phyloP scores from a whole-genome alignment of 2,329 filamentous ascomycete genomes.

The Mycogone perniciosa region DNA sequence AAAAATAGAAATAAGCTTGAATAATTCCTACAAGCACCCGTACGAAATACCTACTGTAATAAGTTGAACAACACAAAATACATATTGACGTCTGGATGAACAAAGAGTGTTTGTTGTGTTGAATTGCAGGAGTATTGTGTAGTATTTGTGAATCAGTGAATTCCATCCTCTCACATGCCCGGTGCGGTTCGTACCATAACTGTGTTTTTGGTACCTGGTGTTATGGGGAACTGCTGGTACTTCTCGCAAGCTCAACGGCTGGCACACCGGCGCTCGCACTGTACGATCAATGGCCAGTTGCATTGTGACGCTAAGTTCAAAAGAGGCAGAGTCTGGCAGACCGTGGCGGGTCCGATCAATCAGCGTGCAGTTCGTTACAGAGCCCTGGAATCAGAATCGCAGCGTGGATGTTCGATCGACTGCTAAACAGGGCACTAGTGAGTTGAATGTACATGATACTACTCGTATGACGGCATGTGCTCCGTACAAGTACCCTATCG shows the following conservation, averaged over 20 bases:
- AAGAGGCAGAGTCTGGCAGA: not conserved
- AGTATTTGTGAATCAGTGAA: too few species aligned
- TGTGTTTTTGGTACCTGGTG: too few species aligned
- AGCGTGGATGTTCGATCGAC: not conserved
- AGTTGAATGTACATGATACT: not conserved
- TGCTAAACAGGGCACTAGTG: not conserved
- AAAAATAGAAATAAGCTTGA: too few species aligned
- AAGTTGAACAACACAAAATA: too few species aligned
- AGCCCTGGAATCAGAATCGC: not conserved
- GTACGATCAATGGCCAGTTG: not conserved
- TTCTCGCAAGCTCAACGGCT: not conserved
- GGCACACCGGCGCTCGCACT: not conserved
- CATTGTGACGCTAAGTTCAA: not conserved
- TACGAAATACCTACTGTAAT: too few species aligned
- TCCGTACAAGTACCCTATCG: not conserved
- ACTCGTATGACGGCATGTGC: not conserved
- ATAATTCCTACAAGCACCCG: too few species aligned
- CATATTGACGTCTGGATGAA: too few species aligned
- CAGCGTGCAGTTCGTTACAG: not conserved
- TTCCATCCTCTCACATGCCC: too few species aligned
- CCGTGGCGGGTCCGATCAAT: not conserved
- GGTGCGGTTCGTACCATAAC: too few species aligned
- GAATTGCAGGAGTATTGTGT: too few species aligned
- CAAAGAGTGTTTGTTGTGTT: too few species aligned
- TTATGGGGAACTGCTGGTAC: too few species aligned